Evolutionary conservation across 73 alveolate species (phyloP).

Genomic region (Urostyla sp.): DNA sequence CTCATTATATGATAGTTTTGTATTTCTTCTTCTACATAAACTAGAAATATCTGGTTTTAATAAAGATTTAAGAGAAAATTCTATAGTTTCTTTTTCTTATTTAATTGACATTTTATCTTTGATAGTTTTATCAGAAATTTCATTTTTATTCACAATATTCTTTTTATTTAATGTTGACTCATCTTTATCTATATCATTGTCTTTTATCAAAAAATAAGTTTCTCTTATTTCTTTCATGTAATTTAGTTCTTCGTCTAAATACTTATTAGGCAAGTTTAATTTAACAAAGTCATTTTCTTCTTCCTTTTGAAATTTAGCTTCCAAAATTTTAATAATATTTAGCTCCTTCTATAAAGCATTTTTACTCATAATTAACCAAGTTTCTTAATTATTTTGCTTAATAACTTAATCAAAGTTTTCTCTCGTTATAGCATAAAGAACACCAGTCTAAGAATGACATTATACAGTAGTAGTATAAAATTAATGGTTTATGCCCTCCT

Average conservation of each 20-base stretch:
- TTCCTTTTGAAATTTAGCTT: conserved; percentile 38
- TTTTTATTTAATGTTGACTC: neutral
- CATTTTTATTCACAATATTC: neutral
- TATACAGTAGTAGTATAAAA: conserved; percentile 20
- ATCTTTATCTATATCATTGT: neutral
- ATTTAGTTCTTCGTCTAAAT: conserved; percentile 33
- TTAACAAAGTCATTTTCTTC: conserved; percentile 4
- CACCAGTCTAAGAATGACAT: conserved; percentile 58
- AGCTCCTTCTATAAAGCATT: conserved; percentile 46
- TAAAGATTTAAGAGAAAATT: too few relatives aligned
- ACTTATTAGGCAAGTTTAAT: conserved; percentile 41
- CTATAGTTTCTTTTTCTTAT: too few relatives aligned
- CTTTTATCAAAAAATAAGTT: conserved; percentile 38
- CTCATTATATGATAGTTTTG: too few relatives aligned
- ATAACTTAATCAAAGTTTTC: conserved; percentile 41
- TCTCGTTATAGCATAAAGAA: conserved; percentile 5
- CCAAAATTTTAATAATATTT: conserved; percentile 28
- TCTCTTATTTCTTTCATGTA: conserved; percentile 52
- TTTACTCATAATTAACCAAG: conserved; percentile 47
- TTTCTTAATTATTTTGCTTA: conserved; percentile 44
- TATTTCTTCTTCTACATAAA: too few relatives aligned
- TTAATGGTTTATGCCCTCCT: conserved; percentile 29
- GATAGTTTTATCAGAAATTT: conserved; percentile 11
- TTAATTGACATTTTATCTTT: too few relatives aligned
- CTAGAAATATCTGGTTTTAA: too few relatives aligned